Base-by-base conservation (phyloP, 1,284 basidiomycete genomes). In the Lentinula novae-zelandiae region DNA sequence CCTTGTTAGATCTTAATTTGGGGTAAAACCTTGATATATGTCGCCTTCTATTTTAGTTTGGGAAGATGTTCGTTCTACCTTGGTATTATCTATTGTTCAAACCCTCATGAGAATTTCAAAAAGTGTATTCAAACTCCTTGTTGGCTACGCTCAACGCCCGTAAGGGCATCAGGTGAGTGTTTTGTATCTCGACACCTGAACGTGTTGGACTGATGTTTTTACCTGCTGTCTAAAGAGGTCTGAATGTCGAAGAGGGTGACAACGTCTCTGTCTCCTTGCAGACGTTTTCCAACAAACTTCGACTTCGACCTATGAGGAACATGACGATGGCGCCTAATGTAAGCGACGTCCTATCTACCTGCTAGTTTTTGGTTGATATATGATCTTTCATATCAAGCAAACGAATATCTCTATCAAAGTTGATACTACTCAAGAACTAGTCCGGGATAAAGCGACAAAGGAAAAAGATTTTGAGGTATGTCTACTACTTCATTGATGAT, bases 71-170 rank as follows among this genome's bases (percentile, higher is more conserved):
- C 63, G 73, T 72, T 27, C 27, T 27, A 46, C 12, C 44, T 22
- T 36, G 44, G n/a, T 46, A 58, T 48, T 46, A 3, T 13, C 52
- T 42, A 27, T 33, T 63, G 34, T 10, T 54, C 42, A 3, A n/a
- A 15, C 7, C 15, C 31, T 15, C 34, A 7, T 52, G 48, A 64
- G 20, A 46, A 12, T 50, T 13, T 55, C 57, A 34, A n/a, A 33
- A 38, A 83, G 81, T 83, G 20, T 83, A 84, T 66, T 78, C 78
- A 53, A 84, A 84, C 68, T 82, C 82, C 15, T 70, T 84, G 20
- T 74, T 84, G 42, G 81, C 81, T 1, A 84, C 82, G 4, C 70
- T 85, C 54, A 85, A 85, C 65, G 82, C 81, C 33, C 77, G 82
- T 59, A 64, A 67, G 60, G 62, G 63, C 42, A 65, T 70, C 34